Base-by-base conservation (phyloP, 371 early-diverging fungal genomes). In the Apophysomyces trapeziformis region DNA sequence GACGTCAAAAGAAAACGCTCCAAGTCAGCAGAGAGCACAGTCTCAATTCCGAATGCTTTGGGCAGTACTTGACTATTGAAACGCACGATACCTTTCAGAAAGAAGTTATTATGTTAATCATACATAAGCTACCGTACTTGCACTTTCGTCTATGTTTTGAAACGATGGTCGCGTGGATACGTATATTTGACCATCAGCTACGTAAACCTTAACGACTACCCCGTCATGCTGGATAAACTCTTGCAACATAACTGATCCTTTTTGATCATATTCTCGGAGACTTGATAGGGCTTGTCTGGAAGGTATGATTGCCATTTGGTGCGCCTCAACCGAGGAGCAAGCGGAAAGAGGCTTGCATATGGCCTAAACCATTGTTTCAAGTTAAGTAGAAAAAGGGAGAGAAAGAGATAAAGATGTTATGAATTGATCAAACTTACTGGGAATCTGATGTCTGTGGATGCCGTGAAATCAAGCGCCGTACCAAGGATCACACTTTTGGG, bases 51-150 rank as follows among this genome's bases (percentile, higher is more conserved):
- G 60, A 83, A 83, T 11, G 68, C 41, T 46, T 83, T 83, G 38
- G 84, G 81, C 50, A 83, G 38, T n/a, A 57, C 65, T 66, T 83
- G 84, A 57, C 84, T 83, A 58, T 83, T 76, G 58, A 83, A 83
- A 57, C 72, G 66, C 4, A 79, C 66, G 0, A 74, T 64, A 57
- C 73, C 71, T 68, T 58, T 50, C 14, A 12, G 41, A 32, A 58
- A 18, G 16, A 21, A 8, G 39, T 50, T 4, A 35, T 32, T 38
- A 37, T 12, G 14, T 47, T 61, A 26, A 26, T 26, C 32, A 26
- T 26, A 26, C 32, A 26, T 26, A 26, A 26, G 32, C 32, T 26
- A 26, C 32, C 32, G 32, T 69, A 75, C 78, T 75, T 59, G 64
- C 64, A 46, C 47, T 63, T 46, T 38, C 32, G 57, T 65, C 66